Conservation (phyloP, 2,329 filamentous ascomycete species). For the Lachnellula suecica region DNA sequence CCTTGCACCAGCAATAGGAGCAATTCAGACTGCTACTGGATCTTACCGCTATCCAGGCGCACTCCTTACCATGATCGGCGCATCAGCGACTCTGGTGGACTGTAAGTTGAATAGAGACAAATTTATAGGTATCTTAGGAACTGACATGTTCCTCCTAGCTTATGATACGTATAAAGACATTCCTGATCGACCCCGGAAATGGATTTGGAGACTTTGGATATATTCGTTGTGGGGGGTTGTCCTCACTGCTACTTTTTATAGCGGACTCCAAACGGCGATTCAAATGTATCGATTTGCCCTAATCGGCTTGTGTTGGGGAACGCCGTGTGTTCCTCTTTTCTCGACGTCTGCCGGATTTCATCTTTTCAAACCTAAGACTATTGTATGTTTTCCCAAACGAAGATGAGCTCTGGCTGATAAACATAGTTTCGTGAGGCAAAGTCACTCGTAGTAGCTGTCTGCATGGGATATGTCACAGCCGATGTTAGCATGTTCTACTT, state of each 20-base stretch:
- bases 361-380: neutral
- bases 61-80: neutral
- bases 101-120: neutral
- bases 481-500: neutral
- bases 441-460: neutral
- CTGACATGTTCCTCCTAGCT: neutral
- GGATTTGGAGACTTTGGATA: neutral
- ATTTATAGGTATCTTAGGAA: neutral
- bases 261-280: neutral
- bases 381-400: neutral
- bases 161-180: neutral
- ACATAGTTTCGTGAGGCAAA: neutral
- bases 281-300: neutral
- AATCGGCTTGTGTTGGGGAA: neutral
- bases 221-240: neutral
- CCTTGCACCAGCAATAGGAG: neutral
- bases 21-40: neutral
- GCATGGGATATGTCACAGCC: neutral
- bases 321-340: neutral
- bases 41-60: neutral
- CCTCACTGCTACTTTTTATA: neutral
- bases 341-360: neutral
- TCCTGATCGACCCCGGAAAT: neutral
- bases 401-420: neutral
- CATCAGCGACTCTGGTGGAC: neutral